phyloP scores from a whole-genome alignment of 352 stramenopile genomes.

The Phytopythium vexans region DNA sequence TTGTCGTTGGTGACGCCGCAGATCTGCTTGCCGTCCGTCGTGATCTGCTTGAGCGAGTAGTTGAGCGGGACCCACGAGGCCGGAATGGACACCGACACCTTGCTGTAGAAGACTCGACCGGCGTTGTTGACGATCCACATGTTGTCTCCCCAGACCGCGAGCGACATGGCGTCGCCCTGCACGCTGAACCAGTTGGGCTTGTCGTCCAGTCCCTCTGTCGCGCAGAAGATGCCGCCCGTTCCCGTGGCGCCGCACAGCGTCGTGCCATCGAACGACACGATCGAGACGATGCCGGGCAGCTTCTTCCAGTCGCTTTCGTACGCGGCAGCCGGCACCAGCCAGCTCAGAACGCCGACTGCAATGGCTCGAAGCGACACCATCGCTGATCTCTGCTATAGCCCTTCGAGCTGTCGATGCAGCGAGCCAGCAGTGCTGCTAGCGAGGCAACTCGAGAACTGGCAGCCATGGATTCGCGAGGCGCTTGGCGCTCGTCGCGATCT shows the following conservation, averaged over 20 bases:
- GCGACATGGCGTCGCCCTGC: constrained; percentile 15
- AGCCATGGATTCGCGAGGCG: too few species aligned
- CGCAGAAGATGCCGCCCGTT: constrained; percentile 17
- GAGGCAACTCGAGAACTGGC: too few species aligned
- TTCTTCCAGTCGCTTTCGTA: constrained; percentile 11
- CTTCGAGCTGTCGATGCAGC: too few species aligned
- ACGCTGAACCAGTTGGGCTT: constrained; percentile 16
- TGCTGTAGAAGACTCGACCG: neutral
- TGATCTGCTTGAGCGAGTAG: constrained; percentile 18
- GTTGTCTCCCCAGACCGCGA: constrained; percentile 24
- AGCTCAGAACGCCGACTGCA: too few species aligned
- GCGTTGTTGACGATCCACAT: constrained; percentile 17
- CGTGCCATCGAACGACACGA: constrained; percentile 27
- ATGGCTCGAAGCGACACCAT: too few species aligned
- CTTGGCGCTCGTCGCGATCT: too few species aligned
- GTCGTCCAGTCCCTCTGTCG: constrained; percentile 12
- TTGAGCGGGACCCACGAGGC: constrained; percentile 11
- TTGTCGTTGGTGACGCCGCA: constrained; percentile 8
- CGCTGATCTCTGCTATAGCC: too few species aligned
- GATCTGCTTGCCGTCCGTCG: constrained; percentile 21
- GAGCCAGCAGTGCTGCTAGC: too few species aligned
- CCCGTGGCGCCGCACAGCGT: constrained; percentile 23
- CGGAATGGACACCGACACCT: constrained; percentile 1
- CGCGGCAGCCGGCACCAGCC: too few species aligned
- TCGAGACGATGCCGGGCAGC: constrained; percentile 13